Evolutionary conservation across 177 flowering plant genomes (phyloP), one percentile per base, ranked within the genome.

Genomic region (Vitis hybrid): DNA sequence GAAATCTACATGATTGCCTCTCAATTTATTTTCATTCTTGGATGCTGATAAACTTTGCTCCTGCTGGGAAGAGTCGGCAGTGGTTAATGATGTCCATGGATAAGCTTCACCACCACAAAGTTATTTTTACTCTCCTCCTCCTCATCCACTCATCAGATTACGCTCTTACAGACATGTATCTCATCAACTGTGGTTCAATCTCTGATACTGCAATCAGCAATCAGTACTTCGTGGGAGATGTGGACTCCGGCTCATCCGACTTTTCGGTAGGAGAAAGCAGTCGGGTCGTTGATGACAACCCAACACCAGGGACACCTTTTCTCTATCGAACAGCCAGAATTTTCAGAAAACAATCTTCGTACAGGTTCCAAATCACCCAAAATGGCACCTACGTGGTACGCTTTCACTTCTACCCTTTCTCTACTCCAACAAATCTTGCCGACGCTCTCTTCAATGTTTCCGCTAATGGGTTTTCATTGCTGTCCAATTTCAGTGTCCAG

Each of bases 301-400:
- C 48, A 10, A 8, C 66, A 1, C 2, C 62, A 40, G 30, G 51
- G 1, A 10, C 61, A 11, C 30, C 54, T 3, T 14, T 59, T 18
- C 56, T 81, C 13, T 75, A 78, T 30, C 69, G 68, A 40, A 81
- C 81, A 45, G 84, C 81, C 0, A 78, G 84, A 69, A 4, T 73
- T 63, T 78, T 66, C 76, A 49, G 1, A 6, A 18, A 23, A n/a
- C 30, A 56, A 4, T 68, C 75, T 23, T 55, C 66, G 2, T 81
- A 70, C 57, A 40, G 59, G 48, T 60, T 81, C 62, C 19, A 70
- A 9, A 64, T 70, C 55, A 9, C 10, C 26, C 45, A 56, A 3
- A 45, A 52, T 13, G 69, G 73, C 54, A 56, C 48, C 0, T 52
- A 78, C 48, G 2, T 78, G 51, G 62, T 81, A 50, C 84, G 84